Base-by-base conservation (phyloP, 2,329 filamentous ascomycete species). In the Clonostachys byssicola region DNA sequence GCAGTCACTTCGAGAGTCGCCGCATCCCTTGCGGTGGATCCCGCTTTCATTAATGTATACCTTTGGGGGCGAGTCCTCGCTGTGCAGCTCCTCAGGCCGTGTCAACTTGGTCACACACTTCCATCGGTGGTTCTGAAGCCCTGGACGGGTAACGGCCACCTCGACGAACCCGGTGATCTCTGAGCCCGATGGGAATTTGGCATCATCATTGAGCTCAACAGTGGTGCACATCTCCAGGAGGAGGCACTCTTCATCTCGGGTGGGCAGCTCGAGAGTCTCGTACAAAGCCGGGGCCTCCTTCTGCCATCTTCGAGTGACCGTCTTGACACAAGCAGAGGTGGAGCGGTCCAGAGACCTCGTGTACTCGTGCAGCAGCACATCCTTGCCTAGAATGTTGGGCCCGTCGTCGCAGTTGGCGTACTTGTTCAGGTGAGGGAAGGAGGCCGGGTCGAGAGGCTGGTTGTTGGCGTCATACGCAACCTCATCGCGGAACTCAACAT, bases 211-310 rank as follows among this genome's bases (percentile, higher is more conserved):
- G 3, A 85, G 62, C 51, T 83, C 75, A 7, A 86, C 70, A 1
- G 79, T 79, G 5, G 78, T 73, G 51, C 83, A 80, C 68, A 85
- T 80, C 64, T 85, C 80, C 51, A 85, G 67, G 35, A 84, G 74
- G 49, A 80, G 78, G 36, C 74, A 75, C 18, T 73, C 68, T 52
- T 80, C 71, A 34, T 78, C 72, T 10, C 73, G 67, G 3, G 69
- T 63, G 10, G 73, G 67, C 3, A 71, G 63, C 46, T 77, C 68
- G 5, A 85, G 71, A 35, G 73, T 70, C 44, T 76, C 71, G 52
- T 75, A 70, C 50, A 85, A 72, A 45, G 74, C 72, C 1, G 81
- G 79, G 47, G 83, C 83, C 43, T 74, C 72, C 45, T 73, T 70
- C 51, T 81, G 75, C 82, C 81, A 85, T 48, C 78, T 70, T 41